phyloP scores from a whole-genome alignment of 2,329 filamentous ascomycete genomes.

The Hymenoscyphus fraxineus region DNA sequence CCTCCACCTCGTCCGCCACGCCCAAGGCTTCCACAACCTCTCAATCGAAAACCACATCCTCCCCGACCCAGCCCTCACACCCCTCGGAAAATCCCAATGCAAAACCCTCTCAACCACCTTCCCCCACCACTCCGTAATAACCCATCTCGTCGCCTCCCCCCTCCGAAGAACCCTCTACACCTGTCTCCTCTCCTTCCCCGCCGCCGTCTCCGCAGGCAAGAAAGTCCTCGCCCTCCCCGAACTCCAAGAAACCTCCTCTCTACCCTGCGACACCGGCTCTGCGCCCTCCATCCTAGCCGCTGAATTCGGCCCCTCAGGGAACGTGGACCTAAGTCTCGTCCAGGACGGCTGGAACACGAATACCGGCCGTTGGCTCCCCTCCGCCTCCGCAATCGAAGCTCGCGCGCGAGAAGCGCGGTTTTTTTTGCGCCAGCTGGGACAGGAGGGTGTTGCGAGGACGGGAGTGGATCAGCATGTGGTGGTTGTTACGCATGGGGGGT shows the following conservation, averaged over 20 bases:
- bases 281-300: slow-evolving; percentile 48
- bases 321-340: slow-evolving; percentile 62
- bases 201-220: slow-evolving; percentile 42
- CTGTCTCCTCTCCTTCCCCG: slow-evolving; percentile 64
- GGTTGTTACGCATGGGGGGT: slow-evolving; percentile 77
- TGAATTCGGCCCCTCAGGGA: slow-evolving; percentile 53
- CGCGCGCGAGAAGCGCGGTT: slow-evolving; percentile 54
- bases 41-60: slow-evolving; percentile 63
- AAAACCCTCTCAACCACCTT: slow-evolving; percentile 57
- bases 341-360: slow-evolving; percentile 71
- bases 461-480: slow-evolving; percentile 60
- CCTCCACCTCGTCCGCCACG: slow-evolving; percentile 69
- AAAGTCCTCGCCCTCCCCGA: slow-evolving; percentile 64
- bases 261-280: slow-evolving; percentile 74
- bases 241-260: slow-evolving; percentile 71
- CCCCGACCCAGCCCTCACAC: slow-evolving; percentile 74
- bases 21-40: slow-evolving; percentile 80
- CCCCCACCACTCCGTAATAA: slow-evolving; percentile 60
- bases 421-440: slow-evolving; percentile 49
- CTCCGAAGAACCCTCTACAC: slow-evolving; percentile 79
- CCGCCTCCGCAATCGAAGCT: slow-evolving; percentile 18
- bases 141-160: slow-evolving; percentile 72
- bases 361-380: slow-evolving; percentile 27
- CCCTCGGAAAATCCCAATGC: slow-evolving; percentile 74
- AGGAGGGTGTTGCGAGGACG: slow-evolving; percentile 21